phyloP scores from a whole-genome alignment of 192 early-diverging fungal genomes.

The Mortierella claussenii region DNA sequence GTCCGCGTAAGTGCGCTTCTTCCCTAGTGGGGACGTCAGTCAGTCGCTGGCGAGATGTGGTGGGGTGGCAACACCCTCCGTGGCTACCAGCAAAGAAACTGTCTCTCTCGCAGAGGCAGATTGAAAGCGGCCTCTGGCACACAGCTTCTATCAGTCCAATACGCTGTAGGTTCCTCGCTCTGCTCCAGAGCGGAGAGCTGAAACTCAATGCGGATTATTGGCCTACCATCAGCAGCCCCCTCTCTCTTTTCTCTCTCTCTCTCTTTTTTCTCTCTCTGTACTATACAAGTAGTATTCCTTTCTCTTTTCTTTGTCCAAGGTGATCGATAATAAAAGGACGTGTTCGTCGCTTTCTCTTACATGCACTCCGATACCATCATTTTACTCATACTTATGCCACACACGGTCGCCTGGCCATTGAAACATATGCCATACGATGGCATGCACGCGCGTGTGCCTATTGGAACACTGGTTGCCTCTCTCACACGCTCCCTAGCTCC shows the following conservation, averaged over 20 bases:
- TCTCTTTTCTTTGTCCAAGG: too few relatives aligned
- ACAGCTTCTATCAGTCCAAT: conserved; percentile 55
- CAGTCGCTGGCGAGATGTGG: conserved; percentile 43
- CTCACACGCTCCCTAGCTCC: too few relatives aligned
- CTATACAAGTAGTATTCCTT: neutral
- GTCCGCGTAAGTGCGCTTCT: conserved; percentile 41
- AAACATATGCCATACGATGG: too few relatives aligned
- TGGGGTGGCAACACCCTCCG: too few relatives aligned
- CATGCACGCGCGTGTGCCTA: too few relatives aligned
- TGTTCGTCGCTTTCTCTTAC: too few relatives aligned
- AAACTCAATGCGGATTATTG: conserved; percentile 58
- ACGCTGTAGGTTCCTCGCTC: conserved; percentile 38
- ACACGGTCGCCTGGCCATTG: too few relatives aligned
- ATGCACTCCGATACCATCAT: too few relatives aligned
- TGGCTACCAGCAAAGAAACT: conserved; percentile 46
- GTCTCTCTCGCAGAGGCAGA: conserved; percentile 16
- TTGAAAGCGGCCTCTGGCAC: conserved; percentile 54
- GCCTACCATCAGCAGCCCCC: conserved; percentile 49
- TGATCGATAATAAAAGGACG: too few relatives aligned
- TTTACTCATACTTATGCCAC: too few relatives aligned
- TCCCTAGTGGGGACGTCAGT: conserved; percentile 51
- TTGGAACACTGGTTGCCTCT: too few relatives aligned
- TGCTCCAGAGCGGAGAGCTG: conserved; percentile 16
- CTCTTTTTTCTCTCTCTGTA: neutral
- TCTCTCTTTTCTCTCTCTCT: conserved; percentile 6